Conservation (phyloP, 2,329 filamentous ascomycete species). For the Tympanopsis confertula region DNA sequence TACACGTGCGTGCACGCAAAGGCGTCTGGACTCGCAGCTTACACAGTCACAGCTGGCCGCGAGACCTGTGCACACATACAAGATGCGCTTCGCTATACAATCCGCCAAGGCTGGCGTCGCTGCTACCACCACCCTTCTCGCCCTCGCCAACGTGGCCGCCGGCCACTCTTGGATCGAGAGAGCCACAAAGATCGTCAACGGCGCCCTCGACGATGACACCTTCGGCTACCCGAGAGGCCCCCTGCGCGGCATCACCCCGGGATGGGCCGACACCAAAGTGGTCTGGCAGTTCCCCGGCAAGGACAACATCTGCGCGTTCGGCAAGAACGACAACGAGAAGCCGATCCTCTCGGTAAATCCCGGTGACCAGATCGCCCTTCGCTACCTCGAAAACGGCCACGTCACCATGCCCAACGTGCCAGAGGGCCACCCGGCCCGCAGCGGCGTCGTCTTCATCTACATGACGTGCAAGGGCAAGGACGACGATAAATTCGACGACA, state of each 20-base stretch:
- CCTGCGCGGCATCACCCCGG: slow-evolving; percentile 39
- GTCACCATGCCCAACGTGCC: slow-evolving; percentile 48
- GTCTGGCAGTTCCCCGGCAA: slow-evolving; percentile 22
- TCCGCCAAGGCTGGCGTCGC: background rate
- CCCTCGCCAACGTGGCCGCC: slow-evolving; percentile 14
- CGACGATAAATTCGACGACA: slow-evolving; percentile 30
- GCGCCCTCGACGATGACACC: slow-evolving; percentile 61
- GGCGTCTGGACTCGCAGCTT: too few species aligned
- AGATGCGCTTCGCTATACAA: background rate
- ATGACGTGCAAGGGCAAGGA: slow-evolving; percentile 49
- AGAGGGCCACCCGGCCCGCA: slow-evolving; percentile 47
- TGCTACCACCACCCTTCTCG: background rate
- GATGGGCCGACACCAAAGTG: slow-evolving; percentile 23
- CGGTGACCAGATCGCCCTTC: slow-evolving; percentile 54
- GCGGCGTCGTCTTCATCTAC: slow-evolving; percentile 66
- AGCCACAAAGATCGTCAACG: slow-evolving; percentile 56
- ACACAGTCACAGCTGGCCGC: too few species aligned
- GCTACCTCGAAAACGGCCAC: slow-evolving; percentile 68
- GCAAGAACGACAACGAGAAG: slow-evolving; percentile 44
- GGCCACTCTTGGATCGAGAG: slow-evolving; percentile 80
- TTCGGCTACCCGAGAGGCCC: slow-evolving; percentile 69
- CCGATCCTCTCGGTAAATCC: slow-evolving; percentile 48
- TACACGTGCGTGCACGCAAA: too few species aligned
- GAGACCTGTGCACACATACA: too few species aligned
- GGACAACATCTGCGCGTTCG: slow-evolving; percentile 50